Conservation (phyloP, 2,329 filamentous ascomycete species). For the Neurospora crassa region DNA sequence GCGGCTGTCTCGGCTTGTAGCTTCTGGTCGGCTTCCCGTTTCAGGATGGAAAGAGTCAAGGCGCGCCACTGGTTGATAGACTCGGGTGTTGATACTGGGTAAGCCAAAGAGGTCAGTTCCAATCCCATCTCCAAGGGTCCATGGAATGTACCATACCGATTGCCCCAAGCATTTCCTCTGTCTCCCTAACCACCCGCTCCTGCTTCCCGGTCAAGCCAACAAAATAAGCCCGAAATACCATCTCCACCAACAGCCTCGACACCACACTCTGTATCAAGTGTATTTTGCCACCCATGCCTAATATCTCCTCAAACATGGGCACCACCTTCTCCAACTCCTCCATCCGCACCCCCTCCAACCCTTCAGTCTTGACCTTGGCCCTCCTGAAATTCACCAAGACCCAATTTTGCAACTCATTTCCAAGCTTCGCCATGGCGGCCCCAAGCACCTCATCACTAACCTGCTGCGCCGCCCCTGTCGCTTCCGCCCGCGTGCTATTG, state of each 20-base stretch:
- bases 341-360: not conserved
- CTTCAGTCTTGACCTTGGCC: constrained; percentile 35
- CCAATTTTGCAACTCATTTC: constrained; percentile 66
- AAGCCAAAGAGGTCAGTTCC: not conserved
- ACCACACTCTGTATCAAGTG: constrained; percentile 54
- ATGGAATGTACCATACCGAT: constrained; percentile 24
- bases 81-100: constrained; percentile 28
- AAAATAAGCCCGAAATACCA: constrained; percentile 53
- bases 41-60: constrained; percentile 50
- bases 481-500: constrained; percentile 49
- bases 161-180: constrained; percentile 35
- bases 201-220: constrained; percentile 50
- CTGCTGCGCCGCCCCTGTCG: constrained; percentile 46
- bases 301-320: constrained; percentile 43
- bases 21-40: constrained; percentile 38
- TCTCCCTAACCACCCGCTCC: constrained; percentile 37
- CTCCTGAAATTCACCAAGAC: constrained; percentile 59
- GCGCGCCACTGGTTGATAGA: constrained; percentile 58
- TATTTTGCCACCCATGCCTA: constrained; percentile 46
- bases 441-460: constrained; percentile 58
- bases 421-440: constrained; percentile 50
- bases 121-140: too few relatives aligned
- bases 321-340: constrained; percentile 37
- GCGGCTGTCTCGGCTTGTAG: constrained; percentile 36
- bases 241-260: constrained; percentile 49